Evolutionary conservation across 1,284 basidiomycete species (phyloP).

Genomic region (Apiotrichum siamense): DNA sequence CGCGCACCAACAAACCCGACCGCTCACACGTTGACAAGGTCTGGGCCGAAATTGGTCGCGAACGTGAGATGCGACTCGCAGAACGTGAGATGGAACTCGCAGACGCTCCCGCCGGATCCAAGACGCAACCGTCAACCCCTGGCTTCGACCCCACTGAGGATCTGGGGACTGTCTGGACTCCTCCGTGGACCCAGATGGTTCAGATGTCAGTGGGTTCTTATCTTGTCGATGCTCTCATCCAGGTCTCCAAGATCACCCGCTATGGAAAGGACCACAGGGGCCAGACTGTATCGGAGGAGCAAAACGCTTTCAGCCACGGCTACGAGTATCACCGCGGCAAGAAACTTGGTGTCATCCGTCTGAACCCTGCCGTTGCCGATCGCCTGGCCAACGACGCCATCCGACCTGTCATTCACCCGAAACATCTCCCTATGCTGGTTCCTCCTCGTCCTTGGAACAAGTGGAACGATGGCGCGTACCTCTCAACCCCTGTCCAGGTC

Average conservation of each 20-base stretch:
- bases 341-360: conserved; percentile 82
- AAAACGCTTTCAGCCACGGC: conserved; percentile 85
- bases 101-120: no score
- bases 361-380: conserved; percentile 75
- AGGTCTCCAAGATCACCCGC: conserved; percentile 71
- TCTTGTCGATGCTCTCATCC: conserved; percentile 76
- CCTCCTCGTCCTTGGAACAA: conserved; percentile 82
- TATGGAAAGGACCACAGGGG: conserved; percentile 51
- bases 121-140: no score
- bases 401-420: conserved; percentile 75
- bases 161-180: conserved; percentile 61
- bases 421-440: conserved; percentile 93
- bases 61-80: conserved; percentile 49
- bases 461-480: conserved; percentile 76
- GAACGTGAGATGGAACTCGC: no score
- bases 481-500: conserved; percentile 58
- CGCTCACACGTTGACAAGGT: conserved; percentile 22
- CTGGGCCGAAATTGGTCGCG: conserved; percentile 48
- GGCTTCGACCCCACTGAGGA: no score
- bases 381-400: conserved; percentile 72
- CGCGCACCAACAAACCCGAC: conserved; percentile 30
- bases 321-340: conserved; percentile 92
- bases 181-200: conserved; percentile 72
- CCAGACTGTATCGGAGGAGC: conserved; percentile 56
- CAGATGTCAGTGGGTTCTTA: conserved; percentile 76